phyloP scores from a whole-genome alignment of 352 stramenopile species.

The Aphanomyces astaci region DNA sequence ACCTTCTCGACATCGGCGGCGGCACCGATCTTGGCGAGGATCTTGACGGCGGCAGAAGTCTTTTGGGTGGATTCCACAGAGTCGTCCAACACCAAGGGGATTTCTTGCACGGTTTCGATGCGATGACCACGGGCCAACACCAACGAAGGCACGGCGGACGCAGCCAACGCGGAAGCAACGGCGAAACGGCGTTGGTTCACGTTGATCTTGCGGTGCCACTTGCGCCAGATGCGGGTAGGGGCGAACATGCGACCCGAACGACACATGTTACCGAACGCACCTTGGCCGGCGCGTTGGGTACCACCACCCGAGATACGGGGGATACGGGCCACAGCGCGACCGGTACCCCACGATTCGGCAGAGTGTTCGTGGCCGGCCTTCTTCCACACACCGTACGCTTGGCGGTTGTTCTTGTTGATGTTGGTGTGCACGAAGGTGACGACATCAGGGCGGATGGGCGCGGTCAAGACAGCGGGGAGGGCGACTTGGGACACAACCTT shows the following conservation, averaged over 20 bases:
- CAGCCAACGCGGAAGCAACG: slow-evolving; percentile 94
- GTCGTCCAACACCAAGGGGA: slow-evolving; percentile 96
- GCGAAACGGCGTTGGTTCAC: slow-evolving; percentile 97
- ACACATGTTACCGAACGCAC: slow-evolving; percentile 99
- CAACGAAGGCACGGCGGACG: slow-evolving; percentile 93
- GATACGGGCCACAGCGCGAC: slow-evolving; percentile 98
- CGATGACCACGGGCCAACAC: slow-evolving; percentile 97
- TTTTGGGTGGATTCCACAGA: slow-evolving; percentile 90
- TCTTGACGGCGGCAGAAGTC: slow-evolving; percentile 92
- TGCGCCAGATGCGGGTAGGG: slow-evolving; percentile 98
- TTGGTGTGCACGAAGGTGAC: slow-evolving; percentile 99
- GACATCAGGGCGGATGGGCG: slow-evolving; percentile 97
- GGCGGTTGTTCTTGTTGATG: slow-evolving; percentile 99
- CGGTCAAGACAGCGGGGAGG: slow-evolving; percentile 94
- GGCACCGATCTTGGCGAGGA: slow-evolving; percentile 91
- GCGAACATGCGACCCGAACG: slow-evolving; percentile 98
- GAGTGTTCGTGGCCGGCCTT: slow-evolving; percentile 95
- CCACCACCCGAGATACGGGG: slow-evolving; percentile 96
- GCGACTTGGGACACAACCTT: slow-evolving; percentile 84
- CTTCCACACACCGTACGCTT: slow-evolving; percentile 96
- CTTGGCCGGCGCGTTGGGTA: slow-evolving; percentile 96
- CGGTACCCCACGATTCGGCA: slow-evolving; percentile 98
- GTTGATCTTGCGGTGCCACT: slow-evolving; percentile 99
- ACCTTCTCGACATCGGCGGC: slow-evolving; percentile 96
- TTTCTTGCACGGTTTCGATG: slow-evolving; percentile 95